Evolutionary conservation across 164 flowering plant species (phyloP), one percentile per base, ranked within the genome.

Genomic region (Paratinospora sagittata): DNA sequence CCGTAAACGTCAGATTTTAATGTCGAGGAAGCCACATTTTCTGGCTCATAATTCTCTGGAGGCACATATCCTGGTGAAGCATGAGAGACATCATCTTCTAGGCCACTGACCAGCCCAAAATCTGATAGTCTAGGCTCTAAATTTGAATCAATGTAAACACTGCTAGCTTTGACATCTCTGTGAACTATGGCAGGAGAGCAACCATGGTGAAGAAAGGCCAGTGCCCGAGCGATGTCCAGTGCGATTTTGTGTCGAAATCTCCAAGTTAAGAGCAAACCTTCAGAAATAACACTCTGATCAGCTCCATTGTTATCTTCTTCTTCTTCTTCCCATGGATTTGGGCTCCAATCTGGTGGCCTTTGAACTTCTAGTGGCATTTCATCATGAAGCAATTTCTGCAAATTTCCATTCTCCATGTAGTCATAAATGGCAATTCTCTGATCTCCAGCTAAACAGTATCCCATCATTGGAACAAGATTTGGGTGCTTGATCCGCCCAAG

Each of bases 141-240:
- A 71, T 80, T 81, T 4, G 79, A 76, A 69, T 87, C 93, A 9
- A 92, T 86, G 72, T 90, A 88, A 23, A 92, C 83, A 76, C 96
- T 92, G 66, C 92, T 90, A 16, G 97, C 90, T 75, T 86, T 90
- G 21, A 92, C 86, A 39, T 90, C 93, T 70, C 93, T 76, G 71
- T 92, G 97, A 63, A 89, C 84, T 49, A 90, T 88, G 13, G 92
- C 87, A 55, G 96, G 92, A 13, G 83, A 89, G 82, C 96, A 90
- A n/a, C 96, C 97, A 66, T 92, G 97, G 82, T 92, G 97, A 49
- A 92, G 90, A 76, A 87, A 92, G 14, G 95, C 93, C 49, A 92
- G 74, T 17, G 93, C 93, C n/a, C 97, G 80, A 6, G 97, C 97
- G 8, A 88, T 88, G 39, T 93, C 93, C 13, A 92, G 87, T 2